Conservation (phyloP, 441 rosid genomes). For the Gossypium aridum region DNA sequence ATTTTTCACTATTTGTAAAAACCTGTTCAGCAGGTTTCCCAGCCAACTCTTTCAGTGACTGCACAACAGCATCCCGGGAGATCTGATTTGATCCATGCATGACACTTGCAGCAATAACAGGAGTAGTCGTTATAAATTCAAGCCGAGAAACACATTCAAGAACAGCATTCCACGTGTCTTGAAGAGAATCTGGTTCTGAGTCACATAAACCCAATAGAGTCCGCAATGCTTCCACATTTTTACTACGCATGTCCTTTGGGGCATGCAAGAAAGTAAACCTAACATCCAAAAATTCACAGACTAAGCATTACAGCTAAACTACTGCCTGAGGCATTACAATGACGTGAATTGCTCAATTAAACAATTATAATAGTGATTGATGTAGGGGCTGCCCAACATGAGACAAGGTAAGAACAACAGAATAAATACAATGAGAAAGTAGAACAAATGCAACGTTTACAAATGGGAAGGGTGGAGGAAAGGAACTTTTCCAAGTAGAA, state of each 20-base stretch:
- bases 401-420: constrained; percentile 8
- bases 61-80: constrained; percentile 95
- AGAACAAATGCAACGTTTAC: not conserved
- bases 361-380: constrained; percentile 7
- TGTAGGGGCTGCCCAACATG: not conserved
- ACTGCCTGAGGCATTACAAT: not conserved
- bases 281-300: constrained; percentile 24
- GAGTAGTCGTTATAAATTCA: constrained; percentile 90
- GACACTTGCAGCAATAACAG: constrained; percentile 87
- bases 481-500: not conserved
- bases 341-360: constrained; percentile 4
- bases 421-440: not conserved
- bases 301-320: not conserved
- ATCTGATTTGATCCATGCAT: constrained; percentile 99
- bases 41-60: constrained; percentile 80
- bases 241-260: constrained; percentile 95
- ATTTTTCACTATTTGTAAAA: constrained; percentile 83
- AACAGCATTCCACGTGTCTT: constrained; percentile 99
- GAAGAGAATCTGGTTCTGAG: constrained; percentile 79
- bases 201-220: constrained; percentile 77
- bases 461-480: not conserved
- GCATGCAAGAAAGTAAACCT: constrained; percentile 99
- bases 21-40: constrained; percentile 97
- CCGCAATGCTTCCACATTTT: constrained; percentile 96
- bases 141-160: constrained; percentile 99